These are phyloP conservation scores for Solanum ossicruentum DNA, from an alignment of 257 asterid genomes.

Conservation along the genomic window DNA sequence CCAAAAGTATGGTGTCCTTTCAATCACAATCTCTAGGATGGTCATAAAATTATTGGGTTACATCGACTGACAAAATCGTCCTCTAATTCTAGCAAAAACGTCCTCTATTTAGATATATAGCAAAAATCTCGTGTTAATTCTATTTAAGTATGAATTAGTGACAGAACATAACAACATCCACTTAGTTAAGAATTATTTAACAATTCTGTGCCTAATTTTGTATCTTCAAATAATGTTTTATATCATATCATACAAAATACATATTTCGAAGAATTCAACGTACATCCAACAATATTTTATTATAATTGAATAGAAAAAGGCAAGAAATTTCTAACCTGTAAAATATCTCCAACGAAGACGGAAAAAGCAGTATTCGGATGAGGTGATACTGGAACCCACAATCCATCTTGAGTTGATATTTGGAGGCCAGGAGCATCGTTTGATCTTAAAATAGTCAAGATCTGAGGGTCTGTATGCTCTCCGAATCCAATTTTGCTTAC, in stretches of 20 bases:
- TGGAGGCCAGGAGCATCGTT: conserved; percentile 51
- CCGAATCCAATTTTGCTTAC: conserved; percentile 44
- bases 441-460: conserved; percentile 52
- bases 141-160: too few relatives aligned
- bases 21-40: background rate
- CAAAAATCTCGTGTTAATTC: background rate
- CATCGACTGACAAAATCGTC: background rate
- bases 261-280: background rate
- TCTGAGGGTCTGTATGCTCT: conserved; percentile 93
- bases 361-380: conserved; percentile 26
- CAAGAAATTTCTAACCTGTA: conserved; percentile 29
- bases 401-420: conserved; percentile 36
- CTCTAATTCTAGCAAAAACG: too few relatives aligned
- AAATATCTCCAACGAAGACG: conserved; percentile 59
- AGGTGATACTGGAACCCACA: conserved; percentile 51
- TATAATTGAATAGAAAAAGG: background rate
- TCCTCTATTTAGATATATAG: too few relatives aligned
- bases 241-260: background rate
- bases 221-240: background rate
- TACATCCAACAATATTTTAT: background rate
- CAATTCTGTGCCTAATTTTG: background rate
- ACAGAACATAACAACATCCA: background rate
- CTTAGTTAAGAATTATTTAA: too few relatives aligned
- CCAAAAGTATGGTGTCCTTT: too few relatives aligned
- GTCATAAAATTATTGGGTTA: background rate